phyloP scores from a whole-genome alignment of 2,329 filamentous ascomycete species.

The Colletotrichum kahawae region DNA sequence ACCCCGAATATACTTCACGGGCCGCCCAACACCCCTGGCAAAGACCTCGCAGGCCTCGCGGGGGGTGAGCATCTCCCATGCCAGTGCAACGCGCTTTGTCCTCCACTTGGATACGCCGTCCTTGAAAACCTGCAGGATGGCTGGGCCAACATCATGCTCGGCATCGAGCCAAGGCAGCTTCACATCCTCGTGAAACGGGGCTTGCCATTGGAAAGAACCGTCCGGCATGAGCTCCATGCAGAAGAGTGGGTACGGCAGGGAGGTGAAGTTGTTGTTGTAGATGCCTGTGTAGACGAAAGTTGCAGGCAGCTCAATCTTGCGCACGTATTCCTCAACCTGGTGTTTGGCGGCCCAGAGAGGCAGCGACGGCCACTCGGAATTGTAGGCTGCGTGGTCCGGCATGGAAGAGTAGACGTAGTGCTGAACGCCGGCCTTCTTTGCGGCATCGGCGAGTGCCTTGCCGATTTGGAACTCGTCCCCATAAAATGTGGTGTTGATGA shows the following conservation, averaged over 20 bases:
- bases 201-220: slow-evolving; percentile 89
- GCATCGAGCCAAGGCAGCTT: slow-evolving; percentile 95
- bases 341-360: slow-evolving; percentile 94
- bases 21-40: slow-evolving; percentile 76
- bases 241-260: slow-evolving; percentile 88
- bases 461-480: slow-evolving; percentile 93
- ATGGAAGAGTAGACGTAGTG: slow-evolving; percentile 98
- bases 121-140: slow-evolving; percentile 93
- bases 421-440: slow-evolving; percentile 81
- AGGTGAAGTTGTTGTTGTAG: slow-evolving; percentile 99
- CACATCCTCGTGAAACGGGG: slow-evolving; percentile 88
- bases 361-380: slow-evolving; percentile 77
- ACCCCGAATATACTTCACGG: slow-evolving; percentile 77
- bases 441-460: slow-evolving; percentile 85
- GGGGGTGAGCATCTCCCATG: slow-evolving; percentile 88
- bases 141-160: slow-evolving; percentile 93
- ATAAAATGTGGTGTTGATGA: slow-evolving; percentile 98
- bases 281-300: slow-evolving; percentile 97
- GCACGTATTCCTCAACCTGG: slow-evolving; percentile 88
- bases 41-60: slow-evolving; percentile 83
- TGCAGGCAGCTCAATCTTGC: slow-evolving; percentile 79
- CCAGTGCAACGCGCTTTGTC: slow-evolving; percentile 78
- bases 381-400: slow-evolving; percentile 89
- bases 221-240: slow-evolving; percentile 89
- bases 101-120: slow-evolving; percentile 88